A percentile compares a stretch with the other conserved stretches of the same genome.
Evolutionary conservation across 2,329 filamentous ascomycete species (phyloP).

Genomic region (Apiospora arundinis): DNA sequence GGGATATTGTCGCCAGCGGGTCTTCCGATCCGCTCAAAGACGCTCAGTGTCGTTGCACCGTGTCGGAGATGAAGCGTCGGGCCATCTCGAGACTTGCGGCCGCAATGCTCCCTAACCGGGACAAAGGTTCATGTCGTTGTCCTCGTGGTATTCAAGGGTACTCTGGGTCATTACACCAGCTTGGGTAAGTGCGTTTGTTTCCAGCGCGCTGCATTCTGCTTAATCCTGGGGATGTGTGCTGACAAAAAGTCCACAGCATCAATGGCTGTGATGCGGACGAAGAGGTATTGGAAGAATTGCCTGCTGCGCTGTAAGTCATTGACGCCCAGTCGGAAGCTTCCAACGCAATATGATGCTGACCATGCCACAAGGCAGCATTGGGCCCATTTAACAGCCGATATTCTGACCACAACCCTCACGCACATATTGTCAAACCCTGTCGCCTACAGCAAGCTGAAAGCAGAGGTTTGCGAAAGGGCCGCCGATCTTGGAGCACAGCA

Average conservation of each 20-base stretch:
- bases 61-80: too few relatives aligned
- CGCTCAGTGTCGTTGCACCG: too few relatives aligned
- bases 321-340: background rate
- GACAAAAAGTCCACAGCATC: background rate
- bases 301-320: conserved; percentile 29
- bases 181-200: background rate
- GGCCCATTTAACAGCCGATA: conserved; percentile 56
- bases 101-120: background rate
- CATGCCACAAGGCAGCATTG: conserved; percentile 47
- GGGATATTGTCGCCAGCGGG: conserved; percentile 48
- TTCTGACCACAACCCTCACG: conserved; percentile 53
- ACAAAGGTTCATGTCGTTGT: background rate
- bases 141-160: background rate
- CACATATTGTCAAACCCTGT: conserved; percentile 51
- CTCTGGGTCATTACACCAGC: too few relatives aligned
- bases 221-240: background rate
- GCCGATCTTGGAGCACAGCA: conserved; percentile 39
- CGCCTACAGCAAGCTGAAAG: conserved; percentile 29
- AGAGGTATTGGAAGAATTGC: conserved; percentile 26
- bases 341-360: background rate
- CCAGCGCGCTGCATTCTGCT: background rate
- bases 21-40: conserved; percentile 42
- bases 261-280: conserved; percentile 21
- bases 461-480: conserved; percentile 43
- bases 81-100: background rate